Evolutionary conservation across 371 early-diverging fungal species (phyloP).

Genomic region (Actinomucor elegans): DNA sequence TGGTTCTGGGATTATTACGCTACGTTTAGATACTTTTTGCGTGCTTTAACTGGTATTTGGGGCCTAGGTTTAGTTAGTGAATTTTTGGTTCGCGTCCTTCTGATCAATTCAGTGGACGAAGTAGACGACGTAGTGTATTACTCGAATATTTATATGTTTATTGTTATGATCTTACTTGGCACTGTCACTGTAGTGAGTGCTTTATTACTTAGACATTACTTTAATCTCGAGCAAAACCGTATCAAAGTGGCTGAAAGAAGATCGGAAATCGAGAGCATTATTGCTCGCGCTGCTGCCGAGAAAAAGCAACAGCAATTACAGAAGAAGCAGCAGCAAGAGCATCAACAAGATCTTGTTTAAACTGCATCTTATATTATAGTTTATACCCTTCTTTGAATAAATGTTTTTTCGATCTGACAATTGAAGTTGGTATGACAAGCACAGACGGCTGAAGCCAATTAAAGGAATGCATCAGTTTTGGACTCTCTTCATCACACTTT

Average conservation of each 20-base stretch:
- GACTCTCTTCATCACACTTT: too few species aligned
- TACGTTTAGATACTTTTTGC: conserved; percentile 37
- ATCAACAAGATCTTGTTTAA: background rate
- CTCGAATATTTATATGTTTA: conserved; percentile 42
- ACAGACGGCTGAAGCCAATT: too few species aligned
- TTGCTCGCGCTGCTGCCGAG: conserved; percentile 28
- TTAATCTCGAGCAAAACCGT: conserved; percentile 31
- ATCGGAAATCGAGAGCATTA: conserved; percentile 35
- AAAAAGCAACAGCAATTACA: conserved; percentile 2
- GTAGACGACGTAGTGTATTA: conserved; percentile 43
- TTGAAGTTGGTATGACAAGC: too few species aligned
- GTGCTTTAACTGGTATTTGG: conserved; percentile 39
- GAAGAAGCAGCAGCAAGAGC: background rate
- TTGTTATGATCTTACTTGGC: conserved; percentile 31
- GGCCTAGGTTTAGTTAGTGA: conserved; percentile 47
- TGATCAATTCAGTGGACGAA: conserved; percentile 38
- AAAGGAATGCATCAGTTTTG: too few species aligned
- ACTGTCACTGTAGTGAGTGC: conserved; percentile 29
- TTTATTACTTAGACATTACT: conserved; percentile 35
- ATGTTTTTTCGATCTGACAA: too few species aligned
- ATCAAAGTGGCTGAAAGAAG: conserved; percentile 26
- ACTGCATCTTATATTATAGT: background rate
- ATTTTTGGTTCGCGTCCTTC: conserved; percentile 38
- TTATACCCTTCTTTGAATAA: background rate
- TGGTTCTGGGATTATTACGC: conserved; percentile 42